Evolutionary conservation across 257 asterid genomes (phyloP), one percentile per base, ranked within the genome.

Genomic region (Ocimum tenuiflorum): DNA sequence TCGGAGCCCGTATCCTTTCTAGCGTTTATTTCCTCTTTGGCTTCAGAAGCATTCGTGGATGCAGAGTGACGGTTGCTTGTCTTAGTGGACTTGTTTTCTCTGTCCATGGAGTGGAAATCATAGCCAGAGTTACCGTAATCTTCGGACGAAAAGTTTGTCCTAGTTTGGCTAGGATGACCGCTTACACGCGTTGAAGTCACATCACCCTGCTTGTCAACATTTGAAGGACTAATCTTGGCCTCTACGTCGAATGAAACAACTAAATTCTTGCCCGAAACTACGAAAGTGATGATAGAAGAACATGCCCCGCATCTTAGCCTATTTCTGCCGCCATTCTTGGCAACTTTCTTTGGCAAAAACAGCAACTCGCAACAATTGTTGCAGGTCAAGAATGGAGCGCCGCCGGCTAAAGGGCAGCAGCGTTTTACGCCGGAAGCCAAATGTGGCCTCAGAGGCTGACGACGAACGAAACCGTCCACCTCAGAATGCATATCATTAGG

Each of bases 341-440:
- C 38, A 53, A 71, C 65, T 67, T 78, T 82, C 84, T 79, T 84
- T 29, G 99, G 89, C 73, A 92, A 75, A 11, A 74, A 67, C 69
- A 92, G 77, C 70, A 89, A 35, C 88, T 81, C 86, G 38, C 75
- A 82, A 76, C 99, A 92, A 68, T 73, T 80, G 74, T 62, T 67
- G 83, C 99, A 92, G 4, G 87, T 62, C 55, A 92, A 15, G 73
- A 92, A 84, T 22, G 99, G 99, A 48, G 99, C 95, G 7, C 96
- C 99, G 31, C 94, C 88, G 22, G 87, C 95, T 13, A 92, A 17
- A 3, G 97, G 96, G 45, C 69, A 80, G 71, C 86, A 85, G 47
- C 15, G 68, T 29, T 51, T 76, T 7, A 78, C 80, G 17, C 81
- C 53, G 3, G 81, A 36, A 15, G 78, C 65, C 45, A 71, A 60